Percentiles rank a stretch among this genome's conserved stretches.
phyloP scores from a whole-genome alignment of 83 land plant genomes.

The Picea mariana region DNA sequence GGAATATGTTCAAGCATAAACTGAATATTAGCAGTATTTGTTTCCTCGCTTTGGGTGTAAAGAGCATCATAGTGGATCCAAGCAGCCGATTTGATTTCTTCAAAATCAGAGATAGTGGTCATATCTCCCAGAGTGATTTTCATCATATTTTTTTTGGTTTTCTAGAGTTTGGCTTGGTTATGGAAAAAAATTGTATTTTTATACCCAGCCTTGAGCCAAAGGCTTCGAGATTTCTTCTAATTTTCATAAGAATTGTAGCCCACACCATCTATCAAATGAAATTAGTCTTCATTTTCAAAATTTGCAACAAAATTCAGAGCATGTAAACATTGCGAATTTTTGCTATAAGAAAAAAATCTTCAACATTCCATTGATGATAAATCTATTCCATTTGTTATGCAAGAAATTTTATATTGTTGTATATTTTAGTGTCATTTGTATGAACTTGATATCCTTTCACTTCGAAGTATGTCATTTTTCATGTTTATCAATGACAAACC shows the following conservation, averaged over 20 bases:
- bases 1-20: no score
- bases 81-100: no score
- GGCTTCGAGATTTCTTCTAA: no score
- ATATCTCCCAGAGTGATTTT: no score
- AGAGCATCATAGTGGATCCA: no score
- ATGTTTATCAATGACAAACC: constrained; percentile 9
- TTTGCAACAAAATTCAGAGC: not conserved
- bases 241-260: not conserved
- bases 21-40: no score
- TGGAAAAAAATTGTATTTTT: no score
- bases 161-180: no score
- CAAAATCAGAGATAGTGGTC: no score
- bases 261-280: constrained; percentile 1
- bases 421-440: constrained; percentile 5
- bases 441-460: constrained; percentile 5
- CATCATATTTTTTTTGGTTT: no score
- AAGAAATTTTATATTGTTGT: constrained; percentile 4
- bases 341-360: constrained; percentile 1
- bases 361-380: constrained; percentile 3
- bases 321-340: not conserved
- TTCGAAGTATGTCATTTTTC: not conserved
- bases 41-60: no score
- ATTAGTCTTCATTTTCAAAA: not conserved
- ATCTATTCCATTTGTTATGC: not conserved
- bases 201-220: no score